Percentiles rank a stretch among this genome's conserved stretches.
Evolutionary conservation across 169 alveolate species (phyloP).

Genomic region (Babesia ovis): DNA sequence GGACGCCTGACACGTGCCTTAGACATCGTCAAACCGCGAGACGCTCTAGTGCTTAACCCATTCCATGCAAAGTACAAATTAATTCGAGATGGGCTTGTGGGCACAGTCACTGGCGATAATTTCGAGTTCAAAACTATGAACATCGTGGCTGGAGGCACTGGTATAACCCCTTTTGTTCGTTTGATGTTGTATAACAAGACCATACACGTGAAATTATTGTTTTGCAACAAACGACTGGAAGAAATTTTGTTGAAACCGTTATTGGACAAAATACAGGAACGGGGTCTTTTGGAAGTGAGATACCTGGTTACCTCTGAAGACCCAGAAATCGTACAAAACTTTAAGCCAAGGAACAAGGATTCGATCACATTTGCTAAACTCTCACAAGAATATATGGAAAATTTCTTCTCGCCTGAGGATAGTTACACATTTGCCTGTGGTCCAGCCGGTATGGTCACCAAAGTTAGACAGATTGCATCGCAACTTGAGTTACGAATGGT

Average conservation of each 20-base stretch:
- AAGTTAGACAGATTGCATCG: neutral
- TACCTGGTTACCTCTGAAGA: constrained; percentile 48
- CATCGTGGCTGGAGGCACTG: constrained; percentile 81
- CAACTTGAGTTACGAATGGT: constrained; percentile 7
- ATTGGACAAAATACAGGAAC: constrained; percentile 21
- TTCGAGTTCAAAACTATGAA: constrained; percentile 56
- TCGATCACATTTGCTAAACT: constrained; percentile 3
- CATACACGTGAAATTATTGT: constrained; percentile 33
- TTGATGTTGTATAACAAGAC: constrained; percentile 31
- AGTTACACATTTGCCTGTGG: constrained; percentile 20
- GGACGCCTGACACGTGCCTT: constrained; percentile 65
- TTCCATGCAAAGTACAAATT: constrained; percentile 3
- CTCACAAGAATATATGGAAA: constrained; percentile 3
- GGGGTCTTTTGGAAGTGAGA: constrained; percentile 15
- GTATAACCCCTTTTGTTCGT: constrained; percentile 78
- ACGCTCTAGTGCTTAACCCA: constrained; percentile 3
- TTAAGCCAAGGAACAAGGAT: neutral
- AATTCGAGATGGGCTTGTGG: constrained; percentile 6
- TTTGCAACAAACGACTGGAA: constrained; percentile 45
- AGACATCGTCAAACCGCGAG: constrained; percentile 25
- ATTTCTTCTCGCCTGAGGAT: constrained; percentile 1
- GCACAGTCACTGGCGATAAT: neutral
- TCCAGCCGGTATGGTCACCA: constrained; percentile 22
- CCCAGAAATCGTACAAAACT: constrained; percentile 5
- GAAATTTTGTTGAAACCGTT: constrained; percentile 59